Base-by-base conservation (phyloP, 140 eudicot genomes). In the Cichorium intybus region DNA sequence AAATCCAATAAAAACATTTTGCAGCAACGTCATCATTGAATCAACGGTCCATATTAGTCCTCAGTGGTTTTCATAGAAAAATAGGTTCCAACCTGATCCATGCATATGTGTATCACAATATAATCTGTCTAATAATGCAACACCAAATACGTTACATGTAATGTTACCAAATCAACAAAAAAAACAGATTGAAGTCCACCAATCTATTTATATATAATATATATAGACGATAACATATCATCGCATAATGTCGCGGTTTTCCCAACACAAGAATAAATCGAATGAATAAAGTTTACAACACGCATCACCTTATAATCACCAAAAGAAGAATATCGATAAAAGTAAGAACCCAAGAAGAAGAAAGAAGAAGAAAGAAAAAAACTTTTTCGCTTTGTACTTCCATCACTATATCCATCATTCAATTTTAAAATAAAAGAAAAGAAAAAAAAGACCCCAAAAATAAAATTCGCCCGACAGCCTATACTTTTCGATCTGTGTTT, bases 181-280 rank as follows among this genome's bases (percentile, higher is more conserved):
- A 2, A n/a, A 21, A 37, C 31, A 46, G 17, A 49, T 28, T 10
- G 9, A 37, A 24, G 24, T 53, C 24, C 47, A 31, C 57, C 74
- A 69, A 69, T 68, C 46, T 56, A 26, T 21, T 41, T 46, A 56
- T 69, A 54, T 54, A 41, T 29, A 47, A 29, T n/a, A 53, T 53
- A 22, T 35, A 20, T 18, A 69, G 0, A 56, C 15, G 66, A 68
- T 56, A 68, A 15, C n/a, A n/a, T 6, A 28, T 24, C 28, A 7
- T 56, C 62, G 43, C 62, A 58, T 58, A 58, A 58, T 69, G 66
- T 69, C 66, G 52, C 5, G 56, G 50, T 69, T 52, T 70, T 71
- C 52, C 70, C 33, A 63, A 41, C 76, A 80, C 74, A 80, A 62
- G 81, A 86, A 86, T 86, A 80, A 89, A 89, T 88, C 81, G 78